Evolutionary conservation across 2,329 filamentous ascomycete genomes (phyloP).

Genomic region (Verticillium zaregamsianum): DNA sequence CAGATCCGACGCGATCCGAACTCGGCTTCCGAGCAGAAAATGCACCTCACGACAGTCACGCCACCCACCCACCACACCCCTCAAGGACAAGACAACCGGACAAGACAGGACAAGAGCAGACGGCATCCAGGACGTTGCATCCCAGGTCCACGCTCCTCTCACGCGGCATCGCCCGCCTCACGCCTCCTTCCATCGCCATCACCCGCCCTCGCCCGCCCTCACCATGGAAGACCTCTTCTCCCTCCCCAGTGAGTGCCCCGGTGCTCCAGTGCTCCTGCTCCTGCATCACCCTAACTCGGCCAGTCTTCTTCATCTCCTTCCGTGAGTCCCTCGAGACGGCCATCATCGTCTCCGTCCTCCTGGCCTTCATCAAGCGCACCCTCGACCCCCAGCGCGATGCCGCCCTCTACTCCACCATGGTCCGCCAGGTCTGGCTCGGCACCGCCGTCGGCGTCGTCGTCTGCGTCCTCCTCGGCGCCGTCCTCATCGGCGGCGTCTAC

Average conservation of each 20-base stretch:
- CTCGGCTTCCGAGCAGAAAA: not conserved
- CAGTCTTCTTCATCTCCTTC: slow-evolving; percentile 68
- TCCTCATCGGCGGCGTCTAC: slow-evolving; percentile 32
- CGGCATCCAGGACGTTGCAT: not conserved
- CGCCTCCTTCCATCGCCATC: not conserved
- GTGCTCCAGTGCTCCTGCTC: too few relatives aligned
- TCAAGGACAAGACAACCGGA: not conserved
- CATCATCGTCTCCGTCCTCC: slow-evolving; percentile 63
- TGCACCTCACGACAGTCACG: not conserved
- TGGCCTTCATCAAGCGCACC: slow-evolving; percentile 63
- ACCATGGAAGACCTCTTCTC: slow-evolving; percentile 14
- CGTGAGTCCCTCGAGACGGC: slow-evolving; percentile 62
- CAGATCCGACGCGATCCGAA: not conserved
- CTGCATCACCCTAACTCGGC: not conserved
- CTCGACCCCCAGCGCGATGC: slow-evolving; percentile 49
- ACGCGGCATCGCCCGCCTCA: not conserved
- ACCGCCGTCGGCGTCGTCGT: slow-evolving; percentile 11
- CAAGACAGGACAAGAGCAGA: not conserved
- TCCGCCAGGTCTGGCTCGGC: slow-evolving; percentile 57
- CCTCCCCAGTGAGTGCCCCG: slow-evolving; percentile 12
- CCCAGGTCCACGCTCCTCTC: not conserved
- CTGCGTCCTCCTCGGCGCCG: slow-evolving; percentile 13
- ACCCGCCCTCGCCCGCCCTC: too few relatives aligned
- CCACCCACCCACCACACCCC: not conserved
- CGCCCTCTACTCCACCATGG: slow-evolving; percentile 48